A percentile compares a stretch with the other conserved stretches of the same genome.
These are phyloP conservation scores for Wickerhamiella musiphila DNA, from an alignment of 805 yeast species.

Conservation along the genomic window DNA sequence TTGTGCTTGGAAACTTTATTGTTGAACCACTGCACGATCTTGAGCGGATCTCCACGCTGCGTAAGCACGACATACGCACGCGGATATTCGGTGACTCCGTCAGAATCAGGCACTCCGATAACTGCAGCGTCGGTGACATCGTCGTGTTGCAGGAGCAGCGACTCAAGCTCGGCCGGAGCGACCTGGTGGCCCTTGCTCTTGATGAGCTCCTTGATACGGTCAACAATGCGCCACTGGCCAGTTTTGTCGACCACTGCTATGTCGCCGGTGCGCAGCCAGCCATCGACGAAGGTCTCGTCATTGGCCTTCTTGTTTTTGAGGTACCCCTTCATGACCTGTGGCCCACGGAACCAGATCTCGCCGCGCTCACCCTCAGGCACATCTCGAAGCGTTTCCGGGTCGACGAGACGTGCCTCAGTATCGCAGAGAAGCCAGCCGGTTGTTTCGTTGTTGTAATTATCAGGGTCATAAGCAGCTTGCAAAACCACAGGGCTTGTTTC, in stretches of 20 bases:
- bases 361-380: constrained; percentile 34
- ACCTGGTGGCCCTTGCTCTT: constrained; percentile 68
- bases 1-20: constrained; percentile 23
- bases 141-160: constrained; percentile 58
- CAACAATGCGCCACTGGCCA: constrained; percentile 32
- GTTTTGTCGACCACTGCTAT: constrained; percentile 25
- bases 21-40: constrained; percentile 21
- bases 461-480: constrained; percentile 24
- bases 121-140: constrained; percentile 78
- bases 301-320: constrained; percentile 34
- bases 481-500: constrained; percentile 43
- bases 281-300: constrained; percentile 24
- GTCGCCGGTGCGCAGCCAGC: constrained; percentile 48
- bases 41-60: constrained; percentile 12
- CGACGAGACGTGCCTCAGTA: constrained; percentile 32
- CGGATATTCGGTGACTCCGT: constrained; percentile 59
- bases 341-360: constrained; percentile 40
- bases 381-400: constrained; percentile 26
- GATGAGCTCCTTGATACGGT: constrained; percentile 51
- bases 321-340: constrained; percentile 36
- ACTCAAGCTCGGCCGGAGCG: constrained; percentile 89
- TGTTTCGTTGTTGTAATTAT: constrained; percentile 29
- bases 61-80: constrained; percentile 22
- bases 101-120: constrained; percentile 51
- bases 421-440: constrained; percentile 29